Percentiles rank a stretch among this genome's conserved stretches.
Evolutionary conservation across 148 eudicot genomes (phyloP).

Genomic region (Fagopyrum esculentum): DNA sequence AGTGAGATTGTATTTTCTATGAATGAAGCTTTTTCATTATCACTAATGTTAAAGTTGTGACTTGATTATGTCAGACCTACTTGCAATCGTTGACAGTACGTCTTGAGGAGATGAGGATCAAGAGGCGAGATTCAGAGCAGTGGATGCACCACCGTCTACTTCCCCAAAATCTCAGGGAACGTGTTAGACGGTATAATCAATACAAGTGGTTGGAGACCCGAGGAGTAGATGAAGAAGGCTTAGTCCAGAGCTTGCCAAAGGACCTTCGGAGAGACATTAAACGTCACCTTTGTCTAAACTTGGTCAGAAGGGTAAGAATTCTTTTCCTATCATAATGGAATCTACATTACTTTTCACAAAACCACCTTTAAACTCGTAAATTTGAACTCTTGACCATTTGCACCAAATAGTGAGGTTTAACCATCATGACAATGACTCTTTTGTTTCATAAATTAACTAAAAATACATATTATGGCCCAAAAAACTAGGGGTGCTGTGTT

Average conservation of each 20-base stretch:
- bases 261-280: slow-evolving; percentile 12
- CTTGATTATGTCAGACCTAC: neutral
- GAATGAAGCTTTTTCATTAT: neutral
- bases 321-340: neutral
- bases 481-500: too few species aligned
- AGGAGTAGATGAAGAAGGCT: slow-evolving; percentile 12
- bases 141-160: slow-evolving; percentile 16
- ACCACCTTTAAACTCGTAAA: too few species aligned
- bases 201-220: slow-evolving; percentile 14
- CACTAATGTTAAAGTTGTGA: neutral
- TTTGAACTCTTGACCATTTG: too few species aligned
- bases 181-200: slow-evolving; percentile 10
- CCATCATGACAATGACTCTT: too few species aligned
- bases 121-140: slow-evolving; percentile 13
- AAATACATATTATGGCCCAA: too few species aligned
- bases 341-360: too few species aligned
- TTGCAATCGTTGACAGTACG: slow-evolving; percentile 11
- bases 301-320: slow-evolving; percentile 8
- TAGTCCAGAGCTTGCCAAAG: slow-evolving; percentile 13
- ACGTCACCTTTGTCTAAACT: slow-evolving; percentile 13
- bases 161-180: slow-evolving; percentile 11
- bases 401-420: too few species aligned
- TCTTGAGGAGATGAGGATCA: slow-evolving; percentile 17
- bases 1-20: neutral
- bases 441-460: too few species aligned